Base-by-base conservation (phyloP, 495 filamentous ascomycete genomes). In the Aspergillus taichungensis region DNA sequence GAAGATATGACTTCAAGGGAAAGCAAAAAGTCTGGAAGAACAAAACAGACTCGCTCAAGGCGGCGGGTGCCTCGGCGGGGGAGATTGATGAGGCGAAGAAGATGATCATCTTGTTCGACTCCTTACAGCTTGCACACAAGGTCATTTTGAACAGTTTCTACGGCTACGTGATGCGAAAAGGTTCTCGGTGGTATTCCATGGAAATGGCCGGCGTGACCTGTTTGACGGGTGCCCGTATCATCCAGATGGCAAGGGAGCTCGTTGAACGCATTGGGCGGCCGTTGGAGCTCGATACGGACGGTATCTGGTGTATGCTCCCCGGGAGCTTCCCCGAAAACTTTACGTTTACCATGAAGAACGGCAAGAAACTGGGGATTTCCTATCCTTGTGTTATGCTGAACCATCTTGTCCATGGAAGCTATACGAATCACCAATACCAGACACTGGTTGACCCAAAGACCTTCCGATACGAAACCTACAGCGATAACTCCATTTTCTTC, bases 331-430 rank as follows among this genome's bases (percentile, higher is more conserved):
- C 92, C 0, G 92, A 99, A 56, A 95, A 99, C 62, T 94, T 96
- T 61, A 77, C 83, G 6, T 99, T 99, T 72, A 89, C 81, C 40
- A 63, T 97, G 42, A 89, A 89, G 59, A 92, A 89, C 55, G 94
- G 92, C 45, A 97, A 95, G 74, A 97, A 96, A 57, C 58, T 96
- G 45, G 72, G 85, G 11, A 90, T 99, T 43, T 97, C 94, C 0
- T 99, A 97, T 55, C 92, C 92, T 31, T 99, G 92, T 66, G 90
- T 96, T 51, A 99, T 99, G 92, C 76, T 99, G 61, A 99, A 99
- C 64, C 94, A 97, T 59, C 80, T 97, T 2, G 94, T 99, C 10
- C 92, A 99, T 54, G 88, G 67, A 18, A 84, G 81, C 51, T 99
- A 96, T 63, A 99, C 92, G 8, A 99, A 99, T 55, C 80, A 95